These are phyloP conservation scores for Zelonia costaricensis DNA, from an alignment of 208 protist species.

Conservation along the genomic window DNA sequence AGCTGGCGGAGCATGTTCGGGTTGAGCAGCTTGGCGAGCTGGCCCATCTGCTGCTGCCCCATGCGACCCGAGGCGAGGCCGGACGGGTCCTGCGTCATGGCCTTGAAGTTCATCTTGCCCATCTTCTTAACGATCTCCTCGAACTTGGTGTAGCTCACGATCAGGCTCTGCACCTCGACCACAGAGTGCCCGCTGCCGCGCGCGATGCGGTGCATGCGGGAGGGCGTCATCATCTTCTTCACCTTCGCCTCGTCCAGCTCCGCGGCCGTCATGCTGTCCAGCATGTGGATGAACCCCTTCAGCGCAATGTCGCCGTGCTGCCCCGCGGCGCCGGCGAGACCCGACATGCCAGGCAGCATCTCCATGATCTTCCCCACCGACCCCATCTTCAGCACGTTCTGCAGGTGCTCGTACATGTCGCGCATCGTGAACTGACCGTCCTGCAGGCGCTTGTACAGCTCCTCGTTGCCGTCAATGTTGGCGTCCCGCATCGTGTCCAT, in stretches of 20 bases:
- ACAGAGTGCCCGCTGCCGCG: conserved; percentile 82
- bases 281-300: conserved; percentile 95
- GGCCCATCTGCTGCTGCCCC: conserved; percentile 85
- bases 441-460: conserved; percentile 89
- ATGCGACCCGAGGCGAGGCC: conserved; percentile 52
- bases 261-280: conserved; percentile 96
- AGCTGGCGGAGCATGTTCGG: conserved; percentile 86
- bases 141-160: conserved; percentile 83
- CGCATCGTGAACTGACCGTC: conserved; percentile 95
- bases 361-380: conserved; percentile 94
- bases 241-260: conserved; percentile 91
- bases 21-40: conserved; percentile 88
- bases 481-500: conserved; percentile 93
- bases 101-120: conserved; percentile 91
- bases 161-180: conserved; percentile 78
- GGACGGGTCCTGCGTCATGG: conserved; percentile 78
- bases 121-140: conserved; percentile 92
- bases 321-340: conserved; percentile 53
- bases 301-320: conserved; percentile 75
- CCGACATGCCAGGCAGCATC: conserved; percentile 93
- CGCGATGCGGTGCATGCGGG: conserved; percentile 83
- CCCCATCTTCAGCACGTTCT: conserved; percentile 95
- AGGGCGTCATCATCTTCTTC: conserved; percentile 90
- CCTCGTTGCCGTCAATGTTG: conserved; percentile 82
- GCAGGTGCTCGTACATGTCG: conserved; percentile 97